Conservation (phyloP, 2,329 filamentous ascomycete genomes). For the Ophiobolus disseminans region DNA sequence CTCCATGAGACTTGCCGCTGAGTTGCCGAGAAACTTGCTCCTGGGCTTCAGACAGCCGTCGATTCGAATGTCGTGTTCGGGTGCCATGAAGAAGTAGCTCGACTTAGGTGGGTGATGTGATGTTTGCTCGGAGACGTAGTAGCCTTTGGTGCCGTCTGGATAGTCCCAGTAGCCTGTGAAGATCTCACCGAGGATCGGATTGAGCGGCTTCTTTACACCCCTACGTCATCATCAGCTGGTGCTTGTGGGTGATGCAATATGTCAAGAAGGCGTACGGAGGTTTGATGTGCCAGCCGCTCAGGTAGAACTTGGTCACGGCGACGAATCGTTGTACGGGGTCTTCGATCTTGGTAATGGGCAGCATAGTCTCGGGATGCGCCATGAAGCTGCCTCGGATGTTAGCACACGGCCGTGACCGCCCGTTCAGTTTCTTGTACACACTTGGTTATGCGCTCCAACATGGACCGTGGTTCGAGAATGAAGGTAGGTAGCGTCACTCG, state of each 20-base stretch:
- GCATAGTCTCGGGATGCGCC: constrained; percentile 95
- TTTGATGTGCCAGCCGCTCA: constrained; percentile 98
- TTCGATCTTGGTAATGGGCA: constrained; percentile 85
- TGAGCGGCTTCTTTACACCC: constrained; percentile 97
- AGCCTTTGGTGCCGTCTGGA: constrained; percentile 80
- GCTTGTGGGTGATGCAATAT: constrained; percentile 11
- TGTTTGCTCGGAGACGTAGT: constrained; percentile 97
- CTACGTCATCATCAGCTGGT: constrained; percentile 57
- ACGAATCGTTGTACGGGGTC: constrained; percentile 91
- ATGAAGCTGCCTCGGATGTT: constrained; percentile 75
- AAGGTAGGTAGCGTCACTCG: constrained; percentile 95
- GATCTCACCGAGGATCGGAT: constrained; percentile 93
- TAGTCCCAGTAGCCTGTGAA: constrained; percentile 98
- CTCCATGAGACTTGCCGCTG: constrained; percentile 97
- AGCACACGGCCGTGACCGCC: constrained; percentile 6
- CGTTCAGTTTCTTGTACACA: constrained; percentile 56
- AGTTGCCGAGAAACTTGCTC: constrained; percentile 95
- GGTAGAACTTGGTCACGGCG: constrained; percentile 95
- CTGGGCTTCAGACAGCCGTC: constrained; percentile 94
- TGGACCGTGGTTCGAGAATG: constrained; percentile 95
- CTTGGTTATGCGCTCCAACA: constrained; percentile 99
- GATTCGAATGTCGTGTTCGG: constrained; percentile 90
- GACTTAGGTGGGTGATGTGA: constrained; percentile 98
- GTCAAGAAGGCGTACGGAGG: constrained; percentile 73
- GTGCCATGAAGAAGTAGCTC: constrained; percentile 98